These are phyloP conservation scores for Jamesozyma gamospora DNA, from an alignment of 805 yeast species.

Conservation along the genomic window DNA sequence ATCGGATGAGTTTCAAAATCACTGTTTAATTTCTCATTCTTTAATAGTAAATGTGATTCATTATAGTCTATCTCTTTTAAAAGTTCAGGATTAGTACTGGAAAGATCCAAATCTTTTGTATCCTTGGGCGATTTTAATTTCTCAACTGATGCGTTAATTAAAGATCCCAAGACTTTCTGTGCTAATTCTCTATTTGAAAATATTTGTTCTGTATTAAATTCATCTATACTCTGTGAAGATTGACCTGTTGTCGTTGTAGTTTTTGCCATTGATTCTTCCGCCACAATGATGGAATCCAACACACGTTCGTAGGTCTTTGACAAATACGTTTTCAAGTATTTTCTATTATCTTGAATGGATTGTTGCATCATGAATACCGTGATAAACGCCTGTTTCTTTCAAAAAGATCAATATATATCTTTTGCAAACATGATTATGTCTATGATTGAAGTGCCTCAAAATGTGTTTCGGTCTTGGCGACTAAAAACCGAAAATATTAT, in stretches of 20 bases:
- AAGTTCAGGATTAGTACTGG: neutral
- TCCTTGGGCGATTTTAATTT: slow-evolving; percentile 19
- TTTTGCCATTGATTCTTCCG: slow-evolving; percentile 10
- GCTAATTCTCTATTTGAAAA: slow-evolving; percentile 20
- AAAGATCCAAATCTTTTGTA: neutral
- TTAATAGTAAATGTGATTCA: neutral
- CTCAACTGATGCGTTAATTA: slow-evolving; percentile 38
- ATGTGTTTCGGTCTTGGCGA: neutral
- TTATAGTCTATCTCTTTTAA: neutral
- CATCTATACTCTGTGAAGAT: neutral
- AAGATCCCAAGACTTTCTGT: slow-evolving; percentile 36
- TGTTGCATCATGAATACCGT: neutral
- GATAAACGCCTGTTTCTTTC: too few relatives aligned
- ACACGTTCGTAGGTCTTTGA: slow-evolving; percentile 20
- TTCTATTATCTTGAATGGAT: neutral
- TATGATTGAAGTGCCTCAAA: neutral
- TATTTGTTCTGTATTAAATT: neutral
- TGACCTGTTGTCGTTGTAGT: neutral
- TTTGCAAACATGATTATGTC: neutral
- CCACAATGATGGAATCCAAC: slow-evolving; percentile 17
- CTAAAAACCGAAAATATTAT: neutral
- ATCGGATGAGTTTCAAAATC: neutral
- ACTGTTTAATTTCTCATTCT: neutral
- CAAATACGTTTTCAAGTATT: slow-evolving; percentile 15
- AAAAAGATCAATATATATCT: too few relatives aligned